Evolutionary conservation across 2,329 filamentous ascomycete genomes (phyloP).

Genomic region (Paecilomyces sp.): DNA sequence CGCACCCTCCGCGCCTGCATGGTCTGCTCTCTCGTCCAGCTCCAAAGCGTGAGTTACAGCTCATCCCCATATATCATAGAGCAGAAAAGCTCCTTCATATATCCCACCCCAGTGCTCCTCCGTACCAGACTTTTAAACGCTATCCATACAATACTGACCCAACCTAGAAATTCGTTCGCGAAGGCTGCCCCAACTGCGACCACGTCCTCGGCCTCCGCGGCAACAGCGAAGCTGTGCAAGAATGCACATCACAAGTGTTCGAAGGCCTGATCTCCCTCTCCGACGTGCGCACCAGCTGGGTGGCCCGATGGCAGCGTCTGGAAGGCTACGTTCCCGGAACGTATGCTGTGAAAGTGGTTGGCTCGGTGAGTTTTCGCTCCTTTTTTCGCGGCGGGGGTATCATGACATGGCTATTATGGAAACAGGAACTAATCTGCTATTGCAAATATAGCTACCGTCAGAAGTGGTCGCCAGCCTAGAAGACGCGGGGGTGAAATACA

Average conservation of each 20-base stretch:
- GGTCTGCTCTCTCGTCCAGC: conserved; percentile 94
- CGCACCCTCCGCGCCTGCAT: conserved; percentile 93
- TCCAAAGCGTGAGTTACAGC: conserved; percentile 54
- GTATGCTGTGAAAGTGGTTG: conserved; percentile 92
- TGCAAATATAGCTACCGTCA: conserved; percentile 42
- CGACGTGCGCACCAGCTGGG: conserved; percentile 81
- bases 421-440: too few species aligned
- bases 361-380: conserved; percentile 47
- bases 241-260: conserved; percentile 93
- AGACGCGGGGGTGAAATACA: conserved; percentile 54
- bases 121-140: conserved; percentile 7
- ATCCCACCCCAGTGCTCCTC: not conserved
- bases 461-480: conserved; percentile 51
- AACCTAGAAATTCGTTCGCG: conserved; percentile 68
- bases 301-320: conserved; percentile 91
- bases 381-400: too few species aligned
- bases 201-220: conserved; percentile 77
- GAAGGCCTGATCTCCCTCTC: conserved; percentile 83
- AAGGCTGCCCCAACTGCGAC: conserved; percentile 96
- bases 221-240: conserved; percentile 72
- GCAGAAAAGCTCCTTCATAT: too few species aligned
- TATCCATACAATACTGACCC: conserved; percentile 8
- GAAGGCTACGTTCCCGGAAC: conserved; percentile 82
- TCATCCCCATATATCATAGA: conserved; percentile 1
- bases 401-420: too few species aligned